These are phyloP conservation scores for Trametes versicolor DNA, from an alignment of 1,284 basidiomycete genomes.

Conservation along the genomic window DNA sequence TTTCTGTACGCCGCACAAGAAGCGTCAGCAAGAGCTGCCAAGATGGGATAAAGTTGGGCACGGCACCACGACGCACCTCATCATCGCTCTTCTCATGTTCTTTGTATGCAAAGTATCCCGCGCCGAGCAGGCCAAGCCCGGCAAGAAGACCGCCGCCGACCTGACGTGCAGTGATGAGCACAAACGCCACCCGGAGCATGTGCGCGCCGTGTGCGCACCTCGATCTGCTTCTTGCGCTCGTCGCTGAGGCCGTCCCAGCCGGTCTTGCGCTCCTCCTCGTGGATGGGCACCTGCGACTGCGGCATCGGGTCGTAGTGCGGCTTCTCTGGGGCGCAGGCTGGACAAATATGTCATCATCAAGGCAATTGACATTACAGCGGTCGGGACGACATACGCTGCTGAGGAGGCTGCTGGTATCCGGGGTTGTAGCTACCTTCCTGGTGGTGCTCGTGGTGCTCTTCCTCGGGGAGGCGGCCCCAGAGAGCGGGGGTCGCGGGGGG, in stretches of 20 bases:
- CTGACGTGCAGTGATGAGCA: constrained; percentile 46
- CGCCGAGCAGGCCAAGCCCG: constrained; percentile 61
- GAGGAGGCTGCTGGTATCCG: constrained; percentile 33
- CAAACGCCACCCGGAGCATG: neutral
- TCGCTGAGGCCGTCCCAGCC: constrained; percentile 67
- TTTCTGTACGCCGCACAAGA: constrained; percentile 48
- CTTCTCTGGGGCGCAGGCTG: constrained; percentile 29
- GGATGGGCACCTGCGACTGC: constrained; percentile 49
- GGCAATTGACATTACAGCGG: neutral
- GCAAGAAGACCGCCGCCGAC: constrained; percentile 70
- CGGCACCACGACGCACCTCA: constrained; percentile 51
- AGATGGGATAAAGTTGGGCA: neutral
- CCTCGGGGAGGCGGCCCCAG: constrained; percentile 64
- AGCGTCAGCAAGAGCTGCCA: constrained; percentile 14
- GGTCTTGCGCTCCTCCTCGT: constrained; percentile 60
- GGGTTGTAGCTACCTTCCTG: constrained; percentile 37
- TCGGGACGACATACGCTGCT: constrained; percentile 10
- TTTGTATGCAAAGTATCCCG: constrained; percentile 62
- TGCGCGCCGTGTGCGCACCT: constrained; percentile 50
- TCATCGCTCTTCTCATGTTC: constrained; percentile 66
- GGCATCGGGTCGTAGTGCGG: constrained; percentile 40
- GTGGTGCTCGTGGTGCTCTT: constrained; percentile 43
- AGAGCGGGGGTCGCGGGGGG: constrained; percentile 69
- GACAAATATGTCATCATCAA: constrained; percentile 8
- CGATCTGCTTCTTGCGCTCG: constrained; percentile 64